A percentile compares a stretch with the other conserved stretches of the same genome.
These are phyloP conservation scores for Wickerhamiella parazyma DNA, from an alignment of 805 yeast genomes.

Conservation along the genomic window DNA sequence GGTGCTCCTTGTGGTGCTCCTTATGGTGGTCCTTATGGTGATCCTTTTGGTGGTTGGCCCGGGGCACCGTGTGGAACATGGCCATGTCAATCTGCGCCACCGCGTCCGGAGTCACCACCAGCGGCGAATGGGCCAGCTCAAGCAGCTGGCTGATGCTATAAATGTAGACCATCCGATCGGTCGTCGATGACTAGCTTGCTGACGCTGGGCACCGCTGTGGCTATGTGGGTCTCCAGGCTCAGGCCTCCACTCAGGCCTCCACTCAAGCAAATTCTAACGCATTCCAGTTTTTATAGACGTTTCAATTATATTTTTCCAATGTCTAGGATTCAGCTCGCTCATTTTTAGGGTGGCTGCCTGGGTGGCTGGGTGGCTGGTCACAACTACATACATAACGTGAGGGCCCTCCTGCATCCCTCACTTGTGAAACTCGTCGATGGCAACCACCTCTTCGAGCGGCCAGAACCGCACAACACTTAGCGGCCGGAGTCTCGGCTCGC, in stretches of 20 bases:
- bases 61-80: background rate
- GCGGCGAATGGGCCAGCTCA: conserved; percentile 19
- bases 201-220: too few relatives aligned
- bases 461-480: background rate
- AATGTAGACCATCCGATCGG: background rate
- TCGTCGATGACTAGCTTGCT: background rate
- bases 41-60: background rate
- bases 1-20: background rate
- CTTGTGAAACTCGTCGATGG: background rate
- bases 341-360: too few relatives aligned
- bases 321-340: too few relatives aligned
- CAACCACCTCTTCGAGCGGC: background rate
- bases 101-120: conserved; percentile 16
- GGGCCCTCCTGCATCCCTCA: background rate
- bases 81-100: conserved; percentile 1
- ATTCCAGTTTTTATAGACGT: too few relatives aligned
- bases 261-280: too few relatives aligned
- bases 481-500: conserved; percentile 3
- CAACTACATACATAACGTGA: background rate
- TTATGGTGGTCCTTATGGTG: background rate
- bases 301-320: too few relatives aligned
- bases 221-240: too few relatives aligned
- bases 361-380: background rate
- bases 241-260: too few relatives aligned
- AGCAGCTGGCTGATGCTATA: conserved; percentile 16